Conservation (phyloP, 2,329 filamentous ascomycete species). For the Cordyceps tenuipes region DNA sequence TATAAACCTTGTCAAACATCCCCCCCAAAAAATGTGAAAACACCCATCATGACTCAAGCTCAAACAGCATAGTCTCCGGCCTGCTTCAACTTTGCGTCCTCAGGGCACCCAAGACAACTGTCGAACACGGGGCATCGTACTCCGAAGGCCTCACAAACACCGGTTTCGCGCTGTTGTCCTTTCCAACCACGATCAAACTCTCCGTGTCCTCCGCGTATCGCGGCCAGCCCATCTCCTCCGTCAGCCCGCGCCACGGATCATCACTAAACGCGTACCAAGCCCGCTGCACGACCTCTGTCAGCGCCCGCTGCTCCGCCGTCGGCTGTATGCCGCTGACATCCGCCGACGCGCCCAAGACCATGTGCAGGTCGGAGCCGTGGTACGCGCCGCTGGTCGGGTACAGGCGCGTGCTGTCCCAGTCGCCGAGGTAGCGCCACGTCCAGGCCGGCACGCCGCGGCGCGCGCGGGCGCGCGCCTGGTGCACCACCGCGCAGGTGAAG, state of each 20-base stretch:
- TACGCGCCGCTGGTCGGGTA: slow-evolving; percentile 39
- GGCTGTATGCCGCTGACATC: slow-evolving; percentile 31
- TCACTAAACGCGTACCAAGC: slow-evolving; percentile 33
- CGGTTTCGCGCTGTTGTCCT: slow-evolving; percentile 17
- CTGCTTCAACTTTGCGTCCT: slow-evolving; percentile 8
- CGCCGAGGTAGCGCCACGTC: slow-evolving; percentile 39
- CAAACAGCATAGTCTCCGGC: not conserved
- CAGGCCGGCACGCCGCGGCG: slow-evolving; percentile 30
- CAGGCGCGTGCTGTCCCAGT: slow-evolving; percentile 40
- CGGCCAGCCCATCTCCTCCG: slow-evolving; percentile 28
- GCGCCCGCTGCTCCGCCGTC: slow-evolving; percentile 20
- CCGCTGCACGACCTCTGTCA: slow-evolving; percentile 29
- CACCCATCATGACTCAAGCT: no score
- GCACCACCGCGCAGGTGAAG: slow-evolving; percentile 37
- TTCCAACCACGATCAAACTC: slow-evolving; percentile 21
- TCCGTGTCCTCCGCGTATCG: slow-evolving; percentile 19
- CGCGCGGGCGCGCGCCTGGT: slow-evolving; percentile 28
- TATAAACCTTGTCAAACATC: not conserved
- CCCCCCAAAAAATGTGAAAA: no score
- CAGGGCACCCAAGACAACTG: slow-evolving; percentile 18
- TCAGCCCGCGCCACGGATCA: slow-evolving; percentile 28
- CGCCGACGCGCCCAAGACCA: slow-evolving; percentile 35
- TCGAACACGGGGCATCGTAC: slow-evolving; percentile 20
- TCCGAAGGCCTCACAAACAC: slow-evolving; percentile 19
- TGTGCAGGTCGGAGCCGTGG: slow-evolving; percentile 39